Percentiles rank a stretch among this genome's conserved stretches.
Conservation (phyloP, 306 rosid genomes). For the Oemleria cerasiformis region DNA sequence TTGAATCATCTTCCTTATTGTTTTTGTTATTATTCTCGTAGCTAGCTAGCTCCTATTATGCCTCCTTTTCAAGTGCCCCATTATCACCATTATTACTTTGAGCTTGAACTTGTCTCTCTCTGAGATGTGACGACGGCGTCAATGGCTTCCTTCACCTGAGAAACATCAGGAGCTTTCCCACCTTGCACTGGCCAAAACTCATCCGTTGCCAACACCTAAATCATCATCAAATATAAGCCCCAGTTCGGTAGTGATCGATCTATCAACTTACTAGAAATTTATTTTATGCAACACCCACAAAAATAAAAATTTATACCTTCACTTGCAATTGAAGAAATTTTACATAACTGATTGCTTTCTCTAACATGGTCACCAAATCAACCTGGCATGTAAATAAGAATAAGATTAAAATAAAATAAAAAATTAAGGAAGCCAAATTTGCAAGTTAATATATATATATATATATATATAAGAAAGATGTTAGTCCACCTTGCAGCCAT, state of each 20-base stretch:
- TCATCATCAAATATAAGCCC: not conserved
- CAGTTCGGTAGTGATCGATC: not conserved
- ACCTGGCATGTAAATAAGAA: constrained; percentile 39
- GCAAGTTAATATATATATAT: too few relatives aligned
- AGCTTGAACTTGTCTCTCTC: constrained; percentile 52
- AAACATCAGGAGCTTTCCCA: constrained; percentile 77
- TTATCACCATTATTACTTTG: constrained; percentile 28
- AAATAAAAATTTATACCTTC: too few relatives aligned
- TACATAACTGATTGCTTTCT: constrained; percentile 84
- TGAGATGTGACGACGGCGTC: constrained; percentile 75
- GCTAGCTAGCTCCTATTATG: not conserved
- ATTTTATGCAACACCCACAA: constrained; percentile 36
- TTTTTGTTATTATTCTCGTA: not conserved
- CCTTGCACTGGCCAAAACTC: constrained; percentile 91
- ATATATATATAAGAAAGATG: too few relatives aligned
- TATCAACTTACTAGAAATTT: not conserved
- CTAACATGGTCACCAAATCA: constrained; percentile 94
- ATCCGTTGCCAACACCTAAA: constrained; percentile 82
- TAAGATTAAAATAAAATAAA: not conserved
- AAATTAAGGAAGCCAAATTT: not conserved
- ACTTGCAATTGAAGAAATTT: constrained; percentile 95
- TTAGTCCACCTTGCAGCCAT: constrained; percentile 69
- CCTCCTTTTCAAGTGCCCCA: not conserved
- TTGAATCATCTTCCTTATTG: too few relatives aligned
- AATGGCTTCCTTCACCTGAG: constrained; percentile 92